phyloP scores from a whole-genome alignment of 2,329 filamentous ascomycete species.

The Xylariaceae sp. region DNA sequence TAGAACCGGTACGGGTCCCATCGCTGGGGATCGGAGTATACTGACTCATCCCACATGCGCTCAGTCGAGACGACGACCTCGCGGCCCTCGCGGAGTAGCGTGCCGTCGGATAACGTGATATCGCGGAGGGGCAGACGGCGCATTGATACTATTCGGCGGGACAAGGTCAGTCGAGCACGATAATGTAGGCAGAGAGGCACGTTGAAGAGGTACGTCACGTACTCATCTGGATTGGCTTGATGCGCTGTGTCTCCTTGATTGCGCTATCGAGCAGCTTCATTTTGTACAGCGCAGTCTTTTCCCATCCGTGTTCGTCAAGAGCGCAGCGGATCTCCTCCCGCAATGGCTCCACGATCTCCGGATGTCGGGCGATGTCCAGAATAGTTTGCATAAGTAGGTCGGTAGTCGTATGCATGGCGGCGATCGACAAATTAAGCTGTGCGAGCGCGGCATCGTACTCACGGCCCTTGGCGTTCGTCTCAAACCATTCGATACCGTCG shows the following conservation, averaged over 20 bases:
- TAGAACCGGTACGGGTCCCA: constrained; percentile 23
- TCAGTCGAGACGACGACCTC: constrained; percentile 22
- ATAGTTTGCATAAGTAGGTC: constrained; percentile 33
- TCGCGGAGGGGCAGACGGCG: constrained; percentile 18
- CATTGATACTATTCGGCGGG: constrained; percentile 14
- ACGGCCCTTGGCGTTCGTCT: constrained; percentile 28
- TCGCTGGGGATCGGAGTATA: constrained; percentile 21
- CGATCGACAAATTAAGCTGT: constrained; percentile 30
- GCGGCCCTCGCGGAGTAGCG: constrained; percentile 18
- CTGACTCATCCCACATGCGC: constrained; percentile 21
- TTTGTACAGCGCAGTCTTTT: constrained; percentile 25
- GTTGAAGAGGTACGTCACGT: background rate
- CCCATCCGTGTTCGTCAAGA: constrained; percentile 15
- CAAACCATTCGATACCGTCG: constrained; percentile 39
- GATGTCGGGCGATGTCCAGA: constrained; percentile 38
- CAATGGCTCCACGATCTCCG: constrained; percentile 39
- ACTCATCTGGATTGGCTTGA: constrained; percentile 25
- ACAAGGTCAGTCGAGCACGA: constrained; percentile 5
- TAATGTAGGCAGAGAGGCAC: background rate
- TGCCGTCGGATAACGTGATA: constrained; percentile 20
- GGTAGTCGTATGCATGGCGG: constrained; percentile 37
- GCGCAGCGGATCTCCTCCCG: constrained; percentile 36
- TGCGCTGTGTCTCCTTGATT: constrained; percentile 35
- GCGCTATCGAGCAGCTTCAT: constrained; percentile 35
- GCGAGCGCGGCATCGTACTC: constrained; percentile 28